Evolutionary conservation across 2,329 filamentous ascomycete genomes (phyloP), one percentile per base, ranked within the genome.

Genomic region (Cordyceps pruinosa): DNA sequence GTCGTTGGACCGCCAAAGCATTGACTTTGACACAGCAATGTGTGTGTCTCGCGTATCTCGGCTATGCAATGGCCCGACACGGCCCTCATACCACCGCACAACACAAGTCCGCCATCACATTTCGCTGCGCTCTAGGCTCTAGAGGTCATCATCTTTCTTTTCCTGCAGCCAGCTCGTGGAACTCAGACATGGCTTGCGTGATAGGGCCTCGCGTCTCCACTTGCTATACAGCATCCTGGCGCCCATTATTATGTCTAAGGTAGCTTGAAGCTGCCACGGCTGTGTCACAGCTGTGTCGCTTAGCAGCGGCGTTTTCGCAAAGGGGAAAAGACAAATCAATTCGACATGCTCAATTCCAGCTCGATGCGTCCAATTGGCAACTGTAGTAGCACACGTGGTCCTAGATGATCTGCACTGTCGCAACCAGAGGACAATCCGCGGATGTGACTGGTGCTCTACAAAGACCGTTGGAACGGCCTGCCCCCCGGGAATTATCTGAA

Each of bases 181-280:
- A 41, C 23, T 56, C 44, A 48, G 45, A 56, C 53, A 56, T 56
- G 53, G 44, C 53, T 42, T 41, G 26, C 44, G 19, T 56, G 44
- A 34, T 23, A 56, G 12, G 53, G 34, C 30, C 52, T 46, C 25
- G 25, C 25, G 34, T 48, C 34, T 41, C 53, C 53, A 48, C 44
- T 23, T 25, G 8, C 15, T 32, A 48, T 49, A 48, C 53, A 56
- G 25, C 19, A 26, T n/a, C 35, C 25, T 21, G 34, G 15, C 10
- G 35, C 30, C 13, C 25, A 39, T 55, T 37, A 46, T 34, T 12
- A 48, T 56, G 53, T 48, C 21, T 21, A 19, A 48, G 32, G 32
- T 19, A 26, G 32, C 8, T 47, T 21, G 42, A 30, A 12, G 23
- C 7, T 30, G 42, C 42, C 51, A 39, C 32, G 17, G 8, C 6